Percentiles rank a stretch among this genome's conserved stretches.
Conservation (phyloP, 768 basidiomycete genomes). For the Dacryopinax primogenitus region DNA sequence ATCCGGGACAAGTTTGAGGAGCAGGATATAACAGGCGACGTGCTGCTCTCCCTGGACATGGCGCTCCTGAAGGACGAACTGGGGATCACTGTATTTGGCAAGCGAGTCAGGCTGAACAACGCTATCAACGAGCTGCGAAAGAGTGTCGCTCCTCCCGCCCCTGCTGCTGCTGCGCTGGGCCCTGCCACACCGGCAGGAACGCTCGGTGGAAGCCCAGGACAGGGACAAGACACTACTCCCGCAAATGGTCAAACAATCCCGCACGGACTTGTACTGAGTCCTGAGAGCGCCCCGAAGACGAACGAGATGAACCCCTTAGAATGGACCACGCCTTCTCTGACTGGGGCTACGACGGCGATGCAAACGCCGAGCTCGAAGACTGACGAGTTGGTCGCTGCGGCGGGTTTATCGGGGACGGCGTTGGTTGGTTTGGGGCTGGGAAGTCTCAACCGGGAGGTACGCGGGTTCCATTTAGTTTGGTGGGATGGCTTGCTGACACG, state of each 20-base stretch:
- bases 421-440: not conserved
- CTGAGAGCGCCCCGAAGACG: slow-evolving; percentile 28
- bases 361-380: not conserved
- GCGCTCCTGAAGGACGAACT: slow-evolving; percentile 86
- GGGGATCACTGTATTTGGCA: slow-evolving; percentile 87
- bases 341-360: slow-evolving; percentile 23
- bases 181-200: too few species aligned
- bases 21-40: slow-evolving; percentile 97
- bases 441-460: not conserved
- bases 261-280: slow-evolving; percentile 21
- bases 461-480: not conserved
- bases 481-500: not conserved
- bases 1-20: slow-evolving; percentile 86
- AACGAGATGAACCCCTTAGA: slow-evolving; percentile 22
- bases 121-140: slow-evolving; percentile 79
- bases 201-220: slow-evolving; percentile 25
- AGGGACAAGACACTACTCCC: slow-evolving; percentile 20
- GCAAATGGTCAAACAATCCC: slow-evolving; percentile 10
- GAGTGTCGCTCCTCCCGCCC: slow-evolving; percentile 46
- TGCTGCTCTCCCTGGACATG: slow-evolving; percentile 85
- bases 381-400: not conserved
- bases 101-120: slow-evolving; percentile 83
- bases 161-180: too few species aligned
- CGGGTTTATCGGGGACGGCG: too few species aligned
- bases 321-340: slow-evolving; percentile 29